Evolutionary conservation across 2,329 filamentous ascomycete genomes (phyloP), one percentile per base, ranked within the genome.

Genomic region (Magnaporthiopsis incrustans): DNA sequence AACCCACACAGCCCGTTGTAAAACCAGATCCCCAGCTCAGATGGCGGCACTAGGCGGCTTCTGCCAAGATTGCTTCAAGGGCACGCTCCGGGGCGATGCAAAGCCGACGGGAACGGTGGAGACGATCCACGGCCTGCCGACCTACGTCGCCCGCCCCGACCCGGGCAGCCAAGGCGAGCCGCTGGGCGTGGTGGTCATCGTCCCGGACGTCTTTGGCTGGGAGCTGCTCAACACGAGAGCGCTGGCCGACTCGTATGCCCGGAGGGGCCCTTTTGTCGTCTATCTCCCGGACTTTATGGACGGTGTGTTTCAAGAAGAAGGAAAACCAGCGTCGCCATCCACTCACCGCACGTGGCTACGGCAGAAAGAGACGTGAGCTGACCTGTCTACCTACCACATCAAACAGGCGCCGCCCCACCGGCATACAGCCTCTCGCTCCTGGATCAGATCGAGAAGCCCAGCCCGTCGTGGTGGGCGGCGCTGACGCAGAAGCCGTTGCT

Each of bases 171-270:
- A 67, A 12, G 44, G 11, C 44, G 63, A 70, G 11, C 66, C 74
- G n/a, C 78, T 78, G 44, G 82, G 76, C 12, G 78, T 83, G 64
- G 72, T 85, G 12, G 79, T 85, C 59, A 76, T 85, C 61, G 76
- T 86, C 44, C 77, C 83, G 0, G 84, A 86, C 69, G 78, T 78
- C 0, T 85, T 85, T 67, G 83, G 83, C 22, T 82, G 81, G 78
- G 74, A 77, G 3, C 80, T 85, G 66, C 72, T 78, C 27, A 86
- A 86, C 71, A 78, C 77, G 62, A 76, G 80, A 50, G 71, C 84
- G 7, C 71, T 86, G 44, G 82, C 82, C 4, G 84, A 86, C 68
- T 72, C 73, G 56, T 84, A 83, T 67, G 82, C 82, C 15, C 74
- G 76, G 64, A 79, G 79, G 68, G 78, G 78, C 4, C 73, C 74